Evolutionary conservation across 2,329 filamentous ascomycete species (phyloP).

Genomic region (Xylaria sp.): DNA sequence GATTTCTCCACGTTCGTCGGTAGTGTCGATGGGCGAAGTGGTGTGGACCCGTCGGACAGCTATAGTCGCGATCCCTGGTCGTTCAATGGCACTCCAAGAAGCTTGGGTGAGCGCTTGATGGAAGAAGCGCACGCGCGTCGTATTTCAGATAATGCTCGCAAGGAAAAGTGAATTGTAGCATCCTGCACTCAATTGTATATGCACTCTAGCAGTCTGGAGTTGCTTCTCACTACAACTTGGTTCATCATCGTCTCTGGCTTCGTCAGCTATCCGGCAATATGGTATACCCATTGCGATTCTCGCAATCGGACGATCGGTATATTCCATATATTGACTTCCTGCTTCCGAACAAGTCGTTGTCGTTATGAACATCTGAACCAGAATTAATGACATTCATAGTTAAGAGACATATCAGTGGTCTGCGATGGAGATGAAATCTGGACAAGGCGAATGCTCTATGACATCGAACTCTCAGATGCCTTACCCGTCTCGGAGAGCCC

Average conservation of each 20-base stretch:
- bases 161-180: slow-evolving; percentile 18
- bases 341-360: neutral
- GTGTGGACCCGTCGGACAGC: slow-evolving; percentile 60
- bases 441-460: neutral
- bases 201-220: slow-evolving; percentile 4
- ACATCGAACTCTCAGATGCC: neutral
- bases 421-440: neutral
- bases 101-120: slow-evolving; percentile 61
- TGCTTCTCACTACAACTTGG: neutral
- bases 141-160: slow-evolving; percentile 27
- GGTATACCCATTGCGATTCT: slow-evolving; percentile 2
- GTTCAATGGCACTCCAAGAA: slow-evolving; percentile 58
- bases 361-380: neutral
- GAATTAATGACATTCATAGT: neutral
- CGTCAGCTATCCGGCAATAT: neutral
- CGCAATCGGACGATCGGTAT: neutral
- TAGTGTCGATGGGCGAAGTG: slow-evolving; percentile 62
- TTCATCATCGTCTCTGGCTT: neutral
- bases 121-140: slow-evolving; percentile 54
- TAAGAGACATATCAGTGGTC: neutral
- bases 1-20: slow-evolving; percentile 64
- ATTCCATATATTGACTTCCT: neutral
- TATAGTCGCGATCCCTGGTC: slow-evolving; percentile 54
- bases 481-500: too few species aligned
- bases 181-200: slow-evolving; percentile 10